Evolutionary conservation across 345 rosid genomes (phyloP).

Genomic region (rapeseed (Brassica napus)): DNA sequence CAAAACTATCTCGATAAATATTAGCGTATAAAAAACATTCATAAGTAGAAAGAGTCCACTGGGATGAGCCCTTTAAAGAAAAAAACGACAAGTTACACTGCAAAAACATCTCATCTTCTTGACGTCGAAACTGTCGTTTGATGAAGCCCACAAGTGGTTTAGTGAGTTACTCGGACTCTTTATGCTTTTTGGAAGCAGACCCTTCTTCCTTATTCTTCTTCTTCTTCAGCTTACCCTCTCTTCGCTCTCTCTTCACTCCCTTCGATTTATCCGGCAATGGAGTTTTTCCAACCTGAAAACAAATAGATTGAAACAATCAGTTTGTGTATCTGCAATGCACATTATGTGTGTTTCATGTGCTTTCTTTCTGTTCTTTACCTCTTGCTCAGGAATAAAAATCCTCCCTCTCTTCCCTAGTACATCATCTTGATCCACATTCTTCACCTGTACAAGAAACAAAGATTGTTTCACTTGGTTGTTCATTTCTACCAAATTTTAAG

Average conservation of each 20-base stretch:
- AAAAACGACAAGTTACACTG: conserved; percentile 9
- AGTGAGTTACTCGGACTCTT: conserved; percentile 45
- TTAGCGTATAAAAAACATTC: conserved; percentile 13
- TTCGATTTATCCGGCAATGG: conserved; percentile 69
- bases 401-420: conserved; percentile 67
- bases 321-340: not conserved
- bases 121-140: not conserved
- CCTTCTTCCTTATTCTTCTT: conserved; percentile 41
- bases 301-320: conserved; percentile 15
- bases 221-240: conserved; percentile 64
- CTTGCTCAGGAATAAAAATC: conserved; percentile 92
- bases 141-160: conserved; percentile 9
- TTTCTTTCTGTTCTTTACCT: conserved; percentile 45
- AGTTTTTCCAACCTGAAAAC: conserved; percentile 57
- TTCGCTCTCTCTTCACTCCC: conserved; percentile 94
- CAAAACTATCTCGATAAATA: conserved; percentile 9
- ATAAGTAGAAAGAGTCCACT: conserved; percentile 3
- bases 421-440: conserved; percentile 71
- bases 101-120: conserved; percentile 17
- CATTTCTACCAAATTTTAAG: not conserved
- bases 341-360: not conserved
- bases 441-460: conserved; percentile 48
- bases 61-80: not conserved
- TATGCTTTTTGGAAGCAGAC: conserved; percentile 60
- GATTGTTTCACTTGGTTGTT: not conserved